A percentile compares a stretch with the other conserved stretches of the same genome.
These are phyloP conservation scores for Monoraphidium neglectum DNA, from an alignment of 139 green algal genomes.

Conservation along the genomic window DNA sequence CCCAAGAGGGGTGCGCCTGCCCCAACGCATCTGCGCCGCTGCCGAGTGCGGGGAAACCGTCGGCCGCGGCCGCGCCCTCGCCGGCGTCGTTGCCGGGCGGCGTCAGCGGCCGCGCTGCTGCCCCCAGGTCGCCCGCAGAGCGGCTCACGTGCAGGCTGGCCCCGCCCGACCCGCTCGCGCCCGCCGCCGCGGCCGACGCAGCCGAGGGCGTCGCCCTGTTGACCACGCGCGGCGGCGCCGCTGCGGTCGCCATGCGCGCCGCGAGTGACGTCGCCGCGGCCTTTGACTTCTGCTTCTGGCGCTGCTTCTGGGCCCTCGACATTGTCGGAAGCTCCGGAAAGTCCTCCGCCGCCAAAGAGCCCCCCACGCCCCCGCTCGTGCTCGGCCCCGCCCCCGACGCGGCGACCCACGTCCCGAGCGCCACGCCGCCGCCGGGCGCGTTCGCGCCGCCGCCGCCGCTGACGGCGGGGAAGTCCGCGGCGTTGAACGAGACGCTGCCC, in stretches of 20 bases:
- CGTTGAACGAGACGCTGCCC: slow-evolving; percentile 44
- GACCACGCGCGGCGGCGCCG: slow-evolving; percentile 32
- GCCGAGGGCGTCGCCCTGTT: slow-evolving; percentile 9
- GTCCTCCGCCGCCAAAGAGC: slow-evolving; percentile 41
- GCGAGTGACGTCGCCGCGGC: slow-evolving; percentile 24
- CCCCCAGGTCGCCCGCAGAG: slow-evolving; percentile 7
- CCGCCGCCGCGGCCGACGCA: background rate
- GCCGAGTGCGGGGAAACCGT: slow-evolving; percentile 41
- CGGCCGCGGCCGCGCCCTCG: slow-evolving; percentile 4
- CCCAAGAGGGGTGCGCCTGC: slow-evolving; percentile 25
- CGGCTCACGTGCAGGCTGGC: background rate
- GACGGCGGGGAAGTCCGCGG: slow-evolving; percentile 62
- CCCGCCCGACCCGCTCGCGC: slow-evolving; percentile 7
- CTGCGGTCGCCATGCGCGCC: slow-evolving; percentile 32
- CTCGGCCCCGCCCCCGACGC: background rate
- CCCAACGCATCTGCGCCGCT: background rate
- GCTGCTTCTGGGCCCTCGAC: slow-evolving; percentile 35
- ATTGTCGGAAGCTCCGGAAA: slow-evolving; percentile 70
- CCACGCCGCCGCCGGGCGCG: background rate
- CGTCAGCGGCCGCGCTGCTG: background rate
- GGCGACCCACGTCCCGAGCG: slow-evolving; percentile 47
- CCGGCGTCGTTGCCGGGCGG: background rate
- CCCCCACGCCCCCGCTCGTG: background rate
- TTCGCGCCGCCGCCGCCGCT: slow-evolving; percentile 13
- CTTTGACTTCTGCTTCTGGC: slow-evolving; percentile 25